Conservation (phyloP, 257 asterid species). For the Nicotiana noctiflora region DNA sequence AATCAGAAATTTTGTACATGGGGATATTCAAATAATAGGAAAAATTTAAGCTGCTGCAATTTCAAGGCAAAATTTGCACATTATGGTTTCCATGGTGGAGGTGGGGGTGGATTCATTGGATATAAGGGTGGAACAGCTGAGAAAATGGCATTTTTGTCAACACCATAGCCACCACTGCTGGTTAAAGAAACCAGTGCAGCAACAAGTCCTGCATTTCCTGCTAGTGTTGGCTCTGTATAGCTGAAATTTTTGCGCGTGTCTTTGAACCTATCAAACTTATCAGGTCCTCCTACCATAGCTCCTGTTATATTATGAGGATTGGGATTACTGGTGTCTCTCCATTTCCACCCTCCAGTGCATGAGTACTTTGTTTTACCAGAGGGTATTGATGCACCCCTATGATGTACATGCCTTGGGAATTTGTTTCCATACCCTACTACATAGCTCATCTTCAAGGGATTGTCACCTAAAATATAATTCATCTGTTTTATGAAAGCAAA, state of each 20-base stretch:
- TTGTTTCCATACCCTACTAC: conserved; percentile 65
- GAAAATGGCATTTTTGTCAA: conserved; percentile 61
- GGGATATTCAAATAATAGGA: background rate
- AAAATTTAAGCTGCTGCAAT: background rate
- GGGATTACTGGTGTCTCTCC: conserved; percentile 48
- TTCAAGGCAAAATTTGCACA: background rate
- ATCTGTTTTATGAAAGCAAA: conserved; percentile 32
- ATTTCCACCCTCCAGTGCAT: conserved; percentile 67
- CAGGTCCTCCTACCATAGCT: conserved; percentile 93
- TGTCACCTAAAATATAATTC: conserved; percentile 62
- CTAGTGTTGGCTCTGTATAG: conserved; percentile 83
- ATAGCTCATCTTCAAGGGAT: conserved; percentile 76
- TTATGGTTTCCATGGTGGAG: conserved; percentile 81
- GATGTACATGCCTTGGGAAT: conserved; percentile 70
- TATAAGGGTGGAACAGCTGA: conserved; percentile 69
- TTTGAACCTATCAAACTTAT: conserved; percentile 56
- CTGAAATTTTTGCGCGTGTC: conserved; percentile 54
- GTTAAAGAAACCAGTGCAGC: conserved; percentile 81
- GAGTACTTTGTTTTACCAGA: conserved; percentile 41
- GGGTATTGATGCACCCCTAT: conserved; percentile 86
- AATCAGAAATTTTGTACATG: background rate
- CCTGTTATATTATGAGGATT: conserved; percentile 65
- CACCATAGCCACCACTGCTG: conserved; percentile 40
- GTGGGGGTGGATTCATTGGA: conserved; percentile 63
- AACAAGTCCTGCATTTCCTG: conserved; percentile 87